Conservation (phyloP, 768 basidiomycete genomes). For the Boletus coccyginus region DNA sequence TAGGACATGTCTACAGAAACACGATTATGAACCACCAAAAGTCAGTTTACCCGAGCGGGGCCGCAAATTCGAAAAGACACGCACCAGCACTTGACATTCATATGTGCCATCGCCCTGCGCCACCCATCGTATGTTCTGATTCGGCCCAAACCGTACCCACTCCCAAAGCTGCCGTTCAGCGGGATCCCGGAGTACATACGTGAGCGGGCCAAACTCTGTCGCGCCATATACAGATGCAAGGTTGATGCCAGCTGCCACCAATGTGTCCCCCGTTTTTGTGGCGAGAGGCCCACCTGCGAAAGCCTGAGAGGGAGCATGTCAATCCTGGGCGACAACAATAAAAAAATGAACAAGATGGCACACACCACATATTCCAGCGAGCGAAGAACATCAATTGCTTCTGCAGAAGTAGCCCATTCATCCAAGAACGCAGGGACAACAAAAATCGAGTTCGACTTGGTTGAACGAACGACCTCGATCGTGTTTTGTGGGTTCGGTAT, state of each 20-base stretch:
- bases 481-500: conserved; percentile 20
- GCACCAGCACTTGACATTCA: conserved; percentile 39
- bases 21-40: too few species aligned
- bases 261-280: conserved; percentile 33
- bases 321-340: background rate
- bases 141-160: conserved; percentile 28
- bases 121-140: conserved; percentile 31
- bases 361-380: conserved; percentile 21
- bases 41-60: too few species aligned
- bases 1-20: background rate
- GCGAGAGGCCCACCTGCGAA: conserved; percentile 39
- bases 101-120: conserved; percentile 36
- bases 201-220: conserved; percentile 35
- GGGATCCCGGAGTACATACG: conserved; percentile 2
- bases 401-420: conserved; percentile 17
- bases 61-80: background rate
- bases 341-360: background rate
- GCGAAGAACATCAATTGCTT: conserved; percentile 17
- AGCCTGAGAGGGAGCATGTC: conserved; percentile 12
- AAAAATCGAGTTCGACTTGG: background rate
- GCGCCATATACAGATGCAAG: conserved; percentile 35
- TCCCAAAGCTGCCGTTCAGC: conserved; percentile 34
- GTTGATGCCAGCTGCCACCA: conserved; percentile 34
- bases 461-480: conserved; percentile 15
- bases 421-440: conserved; percentile 23